A percentile compares a stretch with the other conserved stretches of the same genome.
Evolutionary conservation across 2,329 filamentous ascomycete genomes (phyloP).

Genomic region (Bertia moriformis): DNA sequence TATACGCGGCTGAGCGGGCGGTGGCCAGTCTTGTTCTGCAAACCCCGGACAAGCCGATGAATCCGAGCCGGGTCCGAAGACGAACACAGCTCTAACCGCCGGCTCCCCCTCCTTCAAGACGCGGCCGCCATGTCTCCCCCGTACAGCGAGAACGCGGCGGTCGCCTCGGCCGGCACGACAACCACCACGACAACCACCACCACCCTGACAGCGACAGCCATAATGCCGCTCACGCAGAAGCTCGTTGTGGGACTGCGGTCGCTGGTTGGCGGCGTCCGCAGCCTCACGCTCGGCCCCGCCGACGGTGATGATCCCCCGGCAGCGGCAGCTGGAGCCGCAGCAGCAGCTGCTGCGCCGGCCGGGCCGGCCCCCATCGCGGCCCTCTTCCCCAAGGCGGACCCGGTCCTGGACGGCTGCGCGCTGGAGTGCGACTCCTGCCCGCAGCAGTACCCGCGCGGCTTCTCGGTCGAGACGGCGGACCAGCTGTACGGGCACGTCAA

Average conservation of each 20-base stretch:
- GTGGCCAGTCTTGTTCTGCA: too few relatives aligned
- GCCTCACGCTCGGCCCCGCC: neutral
- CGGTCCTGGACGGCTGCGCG: conserved; percentile 70
- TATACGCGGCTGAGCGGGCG: too few relatives aligned
- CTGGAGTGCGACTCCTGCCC: conserved; percentile 76
- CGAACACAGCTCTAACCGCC: conserved; percentile 16
- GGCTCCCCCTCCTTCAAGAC: conserved; percentile 23
- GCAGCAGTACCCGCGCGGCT: conserved; percentile 57
- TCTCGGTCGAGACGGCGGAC: conserved; percentile 65
- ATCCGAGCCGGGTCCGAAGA: too few relatives aligned
- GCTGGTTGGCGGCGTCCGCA: neutral
- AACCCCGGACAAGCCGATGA: too few relatives aligned
- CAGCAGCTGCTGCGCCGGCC: too few relatives aligned
- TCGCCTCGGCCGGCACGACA: too few relatives aligned
- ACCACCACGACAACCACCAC: neutral
- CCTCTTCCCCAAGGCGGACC: conserved; percentile 63
- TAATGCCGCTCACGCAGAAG: neutral
- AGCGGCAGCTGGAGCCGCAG: too few relatives aligned
- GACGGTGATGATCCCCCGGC: too few relatives aligned
- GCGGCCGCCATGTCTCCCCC: too few relatives aligned
- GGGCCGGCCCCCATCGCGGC: conserved; percentile 7
- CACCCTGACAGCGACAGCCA: neutral
- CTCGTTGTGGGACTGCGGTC: neutral
- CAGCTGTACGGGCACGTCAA: conserved; percentile 73
- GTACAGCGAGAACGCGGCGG: too few relatives aligned